These are phyloP conservation scores for Microascus cirrosus DNA, from an alignment of 2,329 filamentous ascomycete species.

Conservation along the genomic window DNA sequence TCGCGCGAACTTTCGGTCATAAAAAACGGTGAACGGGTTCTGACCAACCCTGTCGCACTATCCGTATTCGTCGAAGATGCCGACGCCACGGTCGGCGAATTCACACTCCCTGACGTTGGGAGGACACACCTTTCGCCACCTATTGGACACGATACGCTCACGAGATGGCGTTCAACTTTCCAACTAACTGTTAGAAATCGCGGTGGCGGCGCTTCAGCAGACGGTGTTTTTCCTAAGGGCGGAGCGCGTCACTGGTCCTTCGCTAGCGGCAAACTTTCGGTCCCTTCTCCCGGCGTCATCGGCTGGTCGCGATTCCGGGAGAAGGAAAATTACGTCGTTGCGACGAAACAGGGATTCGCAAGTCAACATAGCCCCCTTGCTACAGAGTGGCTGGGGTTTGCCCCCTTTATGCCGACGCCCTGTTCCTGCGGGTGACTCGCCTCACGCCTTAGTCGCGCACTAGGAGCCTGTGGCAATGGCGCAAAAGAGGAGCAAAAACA, in stretches of 20 bases:
- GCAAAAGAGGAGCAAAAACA: no score
- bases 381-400: no score
- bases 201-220: background rate
- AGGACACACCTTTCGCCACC: background rate
- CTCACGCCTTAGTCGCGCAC: no score
- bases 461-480: no score
- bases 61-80: background rate
- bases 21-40: background rate
- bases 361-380: background rate
- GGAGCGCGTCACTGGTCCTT: background rate
- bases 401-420: no score
- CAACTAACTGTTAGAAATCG: background rate
- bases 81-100: background rate
- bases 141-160: background rate
- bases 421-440: no score
- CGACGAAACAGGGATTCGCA: background rate
- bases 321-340: background rate
- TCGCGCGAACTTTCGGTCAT: background rate
- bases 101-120: background rate
- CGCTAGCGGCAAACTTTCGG: background rate
- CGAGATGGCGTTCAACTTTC: slow-evolving; percentile 1
- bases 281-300: background rate
- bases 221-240: background rate
- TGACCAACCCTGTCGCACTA: background rate
- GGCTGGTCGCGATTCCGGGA: background rate